These are phyloP conservation scores for Globisporangium parvum DNA, from an alignment of 352 stramenopile species.

Conservation along the genomic window DNA sequence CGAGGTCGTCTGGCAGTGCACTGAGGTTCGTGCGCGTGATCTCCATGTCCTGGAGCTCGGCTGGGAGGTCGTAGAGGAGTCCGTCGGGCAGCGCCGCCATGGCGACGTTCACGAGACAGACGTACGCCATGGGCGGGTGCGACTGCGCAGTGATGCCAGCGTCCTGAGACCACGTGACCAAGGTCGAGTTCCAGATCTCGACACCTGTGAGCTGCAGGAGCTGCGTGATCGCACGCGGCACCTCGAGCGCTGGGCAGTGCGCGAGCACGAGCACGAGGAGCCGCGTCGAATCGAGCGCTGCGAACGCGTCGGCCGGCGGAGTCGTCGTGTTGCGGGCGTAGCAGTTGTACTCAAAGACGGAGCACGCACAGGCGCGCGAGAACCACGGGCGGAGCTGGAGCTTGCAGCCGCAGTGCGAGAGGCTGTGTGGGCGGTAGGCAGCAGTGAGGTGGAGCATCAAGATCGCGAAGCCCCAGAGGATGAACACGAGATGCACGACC, in stretches of 20 bases:
- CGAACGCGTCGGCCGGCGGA: conserved; percentile 3
- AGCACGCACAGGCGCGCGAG: conserved; percentile 15
- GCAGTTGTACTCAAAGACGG: conserved; percentile 17
- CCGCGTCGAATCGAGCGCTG: conserved; percentile 8
- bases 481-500: conserved; percentile 2
- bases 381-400: conserved; percentile 9
- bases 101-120: conserved; percentile 15
- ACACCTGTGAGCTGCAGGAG: conserved; percentile 18
- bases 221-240: conserved; percentile 11
- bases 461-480: conserved; percentile 9
- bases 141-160: conserved; percentile 7
- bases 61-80: conserved; percentile 11
- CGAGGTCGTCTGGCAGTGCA: conserved; percentile 13
- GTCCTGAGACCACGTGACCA: conserved; percentile 11
- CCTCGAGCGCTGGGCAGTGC: conserved; percentile 15
- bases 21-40: conserved; percentile 17
- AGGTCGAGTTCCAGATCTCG: conserved; percentile 22
- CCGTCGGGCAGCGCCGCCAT: conserved; percentile 13
- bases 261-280: conserved; percentile 17
- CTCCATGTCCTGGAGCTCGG: conserved; percentile 18
- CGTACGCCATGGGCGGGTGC: conserved; percentile 13
- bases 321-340: not conserved
- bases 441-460: conserved; percentile 2
- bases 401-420: conserved; percentile 8
- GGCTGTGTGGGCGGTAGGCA: not conserved